phyloP scores from a whole-genome alignment of 768 basidiomycete species.

The Gautieria morchelliformis region DNA sequence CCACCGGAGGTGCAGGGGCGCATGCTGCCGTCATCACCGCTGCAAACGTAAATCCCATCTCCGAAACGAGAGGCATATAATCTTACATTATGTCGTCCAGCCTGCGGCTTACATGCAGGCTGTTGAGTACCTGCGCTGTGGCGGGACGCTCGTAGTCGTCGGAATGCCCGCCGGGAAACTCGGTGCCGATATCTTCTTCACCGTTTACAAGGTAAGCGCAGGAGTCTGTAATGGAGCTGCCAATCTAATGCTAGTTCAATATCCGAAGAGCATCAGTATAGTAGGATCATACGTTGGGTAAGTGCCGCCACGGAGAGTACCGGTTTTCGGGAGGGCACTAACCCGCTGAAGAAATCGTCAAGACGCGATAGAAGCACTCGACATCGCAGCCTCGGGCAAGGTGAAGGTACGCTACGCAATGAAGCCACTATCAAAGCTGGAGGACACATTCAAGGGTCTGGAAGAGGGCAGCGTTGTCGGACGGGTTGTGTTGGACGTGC shows the following conservation, averaged over 20 bases:
- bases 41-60: conserved; percentile 28
- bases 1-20: conserved; percentile 60
- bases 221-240: background rate
- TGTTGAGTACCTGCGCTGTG: conserved; percentile 63
- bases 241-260: conserved; percentile 19
- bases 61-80: conserved; percentile 19
- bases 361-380: conserved; percentile 73
- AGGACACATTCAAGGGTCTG: conserved; percentile 32
- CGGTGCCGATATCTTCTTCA: conserved; percentile 60
- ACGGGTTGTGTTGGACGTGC: conserved; percentile 19
- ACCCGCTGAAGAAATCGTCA: conserved; percentile 65
- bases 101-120: conserved; percentile 41
- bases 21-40: conserved; percentile 61
- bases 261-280: conserved; percentile 38
- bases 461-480: conserved; percentile 37
- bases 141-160: conserved; percentile 69
- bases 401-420: conserved; percentile 50
- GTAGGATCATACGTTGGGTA: conserved; percentile 35
- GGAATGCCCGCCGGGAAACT: conserved; percentile 58
- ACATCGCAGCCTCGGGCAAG: conserved; percentile 60
- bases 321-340: conserved; percentile 12
- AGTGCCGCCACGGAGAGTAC: background rate
- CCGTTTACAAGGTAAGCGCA: conserved; percentile 44
- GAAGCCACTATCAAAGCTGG: conserved; percentile 41
- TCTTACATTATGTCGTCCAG: background rate